phyloP scores from a whole-genome alignment of 73 alveolate species.

The Tetrahymena thermophila region DNA sequence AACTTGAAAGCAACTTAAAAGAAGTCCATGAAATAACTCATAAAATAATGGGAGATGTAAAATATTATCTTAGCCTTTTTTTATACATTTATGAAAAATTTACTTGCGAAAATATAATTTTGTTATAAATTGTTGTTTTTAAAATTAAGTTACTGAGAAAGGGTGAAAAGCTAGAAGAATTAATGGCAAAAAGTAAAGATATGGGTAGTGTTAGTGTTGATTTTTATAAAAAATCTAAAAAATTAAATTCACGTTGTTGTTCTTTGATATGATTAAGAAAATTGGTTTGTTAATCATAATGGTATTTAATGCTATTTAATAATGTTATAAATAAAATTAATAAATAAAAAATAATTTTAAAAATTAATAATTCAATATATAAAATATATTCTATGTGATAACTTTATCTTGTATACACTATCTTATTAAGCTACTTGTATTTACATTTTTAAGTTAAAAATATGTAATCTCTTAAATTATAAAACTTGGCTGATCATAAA shows the following conservation, averaged over 20 bases:
- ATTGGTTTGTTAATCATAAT: background rate
- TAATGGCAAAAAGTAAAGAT: slow-evolving; percentile 90
- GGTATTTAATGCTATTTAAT: too few relatives aligned
- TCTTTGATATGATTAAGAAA: slow-evolving; percentile 26
- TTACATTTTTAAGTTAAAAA: too few relatives aligned
- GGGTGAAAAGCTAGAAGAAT: slow-evolving; percentile 85
- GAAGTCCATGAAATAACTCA: slow-evolving; percentile 84
- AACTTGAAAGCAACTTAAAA: slow-evolving; percentile 76
- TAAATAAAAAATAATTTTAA: too few relatives aligned
- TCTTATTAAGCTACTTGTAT: too few relatives aligned
- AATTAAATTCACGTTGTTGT: slow-evolving; percentile 75
- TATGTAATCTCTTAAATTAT: too few relatives aligned
- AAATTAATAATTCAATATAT: too few relatives aligned
- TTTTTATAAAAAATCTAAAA: slow-evolving; percentile 89
- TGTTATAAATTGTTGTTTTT: background rate
- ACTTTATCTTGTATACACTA: too few relatives aligned
- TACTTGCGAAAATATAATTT: background rate
- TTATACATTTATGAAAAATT: background rate
- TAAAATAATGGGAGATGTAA: slow-evolving; percentile 74
- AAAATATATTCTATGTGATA: too few relatives aligned
- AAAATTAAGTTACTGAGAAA: slow-evolving; percentile 65
- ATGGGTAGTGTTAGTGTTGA: slow-evolving; percentile 82
- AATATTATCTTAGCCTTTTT: background rate
- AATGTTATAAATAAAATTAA: too few relatives aligned
- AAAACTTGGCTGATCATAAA: too few relatives aligned